phyloP scores from a whole-genome alignment of 805 yeast species.

The Lipomyces oligophaga region DNA sequence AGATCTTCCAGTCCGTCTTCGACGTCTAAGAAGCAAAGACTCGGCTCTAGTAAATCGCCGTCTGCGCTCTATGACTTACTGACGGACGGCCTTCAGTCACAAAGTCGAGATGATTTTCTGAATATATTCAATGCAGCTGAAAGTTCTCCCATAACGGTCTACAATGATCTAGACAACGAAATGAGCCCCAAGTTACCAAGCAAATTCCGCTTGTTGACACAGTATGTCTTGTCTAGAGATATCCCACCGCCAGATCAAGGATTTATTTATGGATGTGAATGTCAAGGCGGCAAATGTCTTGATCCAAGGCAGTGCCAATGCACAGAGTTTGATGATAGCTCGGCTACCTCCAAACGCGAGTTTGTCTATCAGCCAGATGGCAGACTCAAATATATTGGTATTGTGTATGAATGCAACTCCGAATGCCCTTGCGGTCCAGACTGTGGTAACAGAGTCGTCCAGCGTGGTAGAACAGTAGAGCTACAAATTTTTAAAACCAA shows the following conservation, averaged over 20 bases:
- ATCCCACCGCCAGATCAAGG: neutral
- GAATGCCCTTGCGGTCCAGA: constrained; percentile 11
- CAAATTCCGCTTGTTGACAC: too few relatives aligned
- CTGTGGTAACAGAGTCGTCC: constrained; percentile 21
- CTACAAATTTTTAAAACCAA: constrained; percentile 18
- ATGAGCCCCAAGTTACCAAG: too few relatives aligned
- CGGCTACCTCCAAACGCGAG: neutral
- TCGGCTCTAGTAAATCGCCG: too few relatives aligned
- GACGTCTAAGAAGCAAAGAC: too few relatives aligned
- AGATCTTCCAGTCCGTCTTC: too few relatives aligned
- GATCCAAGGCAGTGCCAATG: constrained; percentile 1
- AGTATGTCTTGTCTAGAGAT: too few relatives aligned
- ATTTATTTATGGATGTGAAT: neutral
- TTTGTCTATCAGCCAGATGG: constrained; percentile 12
- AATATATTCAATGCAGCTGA: too few relatives aligned
- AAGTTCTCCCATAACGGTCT: too few relatives aligned
- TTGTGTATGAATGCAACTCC: constrained; percentile 19
- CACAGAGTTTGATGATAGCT: constrained; percentile 3
- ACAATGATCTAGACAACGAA: too few relatives aligned
- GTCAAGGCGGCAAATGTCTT: constrained; percentile 5
- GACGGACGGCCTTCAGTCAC: too few relatives aligned
- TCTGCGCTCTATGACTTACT: too few relatives aligned
- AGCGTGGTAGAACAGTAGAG: constrained; percentile 18
- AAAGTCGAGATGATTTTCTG: too few relatives aligned
- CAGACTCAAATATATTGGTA: constrained; percentile 7